Evolutionary conservation across 345 rosid genomes (phyloP), one percentile per base, ranked within the genome.

Genomic region (Conringia planisiliqua): DNA sequence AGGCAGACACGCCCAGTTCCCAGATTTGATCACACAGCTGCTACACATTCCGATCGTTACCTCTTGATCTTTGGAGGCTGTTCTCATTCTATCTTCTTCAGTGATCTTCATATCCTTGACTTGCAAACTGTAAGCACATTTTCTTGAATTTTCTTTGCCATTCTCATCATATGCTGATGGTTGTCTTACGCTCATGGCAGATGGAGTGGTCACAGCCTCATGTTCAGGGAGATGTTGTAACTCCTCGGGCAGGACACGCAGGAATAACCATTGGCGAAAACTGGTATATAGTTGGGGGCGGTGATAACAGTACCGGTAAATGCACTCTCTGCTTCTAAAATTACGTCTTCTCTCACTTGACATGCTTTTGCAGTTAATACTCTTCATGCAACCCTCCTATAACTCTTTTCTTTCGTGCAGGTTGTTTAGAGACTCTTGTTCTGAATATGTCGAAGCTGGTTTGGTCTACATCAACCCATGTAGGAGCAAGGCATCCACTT

Each of bases 1-100:
- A 95, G 99, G 91, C 96, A 86, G 94, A 86, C 86, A 67, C 79
- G 92, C 84, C 99, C 99, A 73, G 89, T 91, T 84, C 92, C 98
- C 33, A 89, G 98, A 85, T 95, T 89, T 83, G 99, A 95, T 75
- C 99, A 95, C 86, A 82, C 91, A 77, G 90, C 99, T 82, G 86
- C 97, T 32, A 71, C 89, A 51, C 86, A 89, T 71, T 83, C 87
- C 2, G 86, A 85, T 10, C 90, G 85, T 47, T 95, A 95, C 84
- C 96, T 95, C 75, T 42, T 95, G 59, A 80, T 95, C 66, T 95
- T 95, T 69, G 97, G 99, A 52, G 99, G 99, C 50, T 92, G 97
- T 79, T 95, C 99, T 59, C 96, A 95, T 84, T 95, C 99, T 1
- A 65, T 90, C 62, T 95, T 95, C 84, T 95, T 86, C 82, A 87